Percentiles rank a stretch among this genome's conserved stretches.
These are phyloP conservation scores for Cucumis hystrix DNA, from an alignment of 306 rosid genomes.

Conservation along the genomic window DNA sequence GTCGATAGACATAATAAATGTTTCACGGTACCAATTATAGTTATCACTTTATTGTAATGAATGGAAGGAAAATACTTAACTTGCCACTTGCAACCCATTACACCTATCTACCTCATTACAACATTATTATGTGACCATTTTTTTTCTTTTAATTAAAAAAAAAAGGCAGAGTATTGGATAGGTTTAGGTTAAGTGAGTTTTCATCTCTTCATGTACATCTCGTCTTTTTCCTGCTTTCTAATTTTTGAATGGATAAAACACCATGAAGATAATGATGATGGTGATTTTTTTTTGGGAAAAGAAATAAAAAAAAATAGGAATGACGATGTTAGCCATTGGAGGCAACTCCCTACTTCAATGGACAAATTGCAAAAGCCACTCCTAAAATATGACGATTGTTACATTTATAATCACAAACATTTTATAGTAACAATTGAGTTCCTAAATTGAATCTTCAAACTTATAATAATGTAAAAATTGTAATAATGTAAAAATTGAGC, in stretches of 20 bases:
- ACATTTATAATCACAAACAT: too few relatives aligned
- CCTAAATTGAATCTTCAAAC: too few relatives aligned
- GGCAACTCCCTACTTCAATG: neutral
- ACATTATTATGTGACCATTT: too few relatives aligned
- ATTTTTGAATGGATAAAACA: neutral
- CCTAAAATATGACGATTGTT: too few relatives aligned
- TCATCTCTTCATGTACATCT: neutral
- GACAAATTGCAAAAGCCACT: too few relatives aligned
- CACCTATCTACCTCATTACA: too few relatives aligned
- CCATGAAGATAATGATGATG: neutral
- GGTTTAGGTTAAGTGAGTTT: neutral
- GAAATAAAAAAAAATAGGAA: neutral
- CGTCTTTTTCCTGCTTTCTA: neutral
- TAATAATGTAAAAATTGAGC: too few relatives aligned
- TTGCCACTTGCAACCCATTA: too few relatives aligned
- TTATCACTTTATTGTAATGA: neutral
- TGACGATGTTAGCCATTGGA: neutral
- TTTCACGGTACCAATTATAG: neutral
- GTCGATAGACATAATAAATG: neutral
- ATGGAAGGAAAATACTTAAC: neutral
- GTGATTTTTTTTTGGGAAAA: neutral
- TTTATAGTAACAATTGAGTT: too few relatives aligned
- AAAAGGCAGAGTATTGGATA: too few relatives aligned
- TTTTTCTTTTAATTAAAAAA: too few relatives aligned
- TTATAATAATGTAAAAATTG: too few relatives aligned